Evolutionary conservation across 2,329 filamentous ascomycete genomes (phyloP).

Genomic region (Alternaria brassicicola): DNA sequence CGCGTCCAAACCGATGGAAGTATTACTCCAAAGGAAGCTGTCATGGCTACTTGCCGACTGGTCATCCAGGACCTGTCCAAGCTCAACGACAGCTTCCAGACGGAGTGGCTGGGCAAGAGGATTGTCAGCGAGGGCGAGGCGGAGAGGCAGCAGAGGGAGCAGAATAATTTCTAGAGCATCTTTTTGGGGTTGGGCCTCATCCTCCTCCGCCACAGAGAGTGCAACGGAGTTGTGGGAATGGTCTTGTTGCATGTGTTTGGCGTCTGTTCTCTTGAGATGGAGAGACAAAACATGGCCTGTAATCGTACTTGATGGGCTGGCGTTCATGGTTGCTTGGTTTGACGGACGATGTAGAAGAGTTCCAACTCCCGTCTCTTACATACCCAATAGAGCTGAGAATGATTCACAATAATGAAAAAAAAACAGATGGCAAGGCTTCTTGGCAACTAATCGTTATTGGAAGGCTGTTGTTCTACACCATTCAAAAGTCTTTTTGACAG

Average conservation of each 20-base stretch:
- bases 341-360: background rate
- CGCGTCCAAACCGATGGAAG: conserved; percentile 91
- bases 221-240: background rate
- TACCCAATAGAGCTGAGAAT: background rate
- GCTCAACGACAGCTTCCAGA: conserved; percentile 86
- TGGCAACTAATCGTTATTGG: background rate
- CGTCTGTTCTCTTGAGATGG: background rate
- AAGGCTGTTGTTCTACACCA: background rate
- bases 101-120: conserved; percentile 63
- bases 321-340: background rate
- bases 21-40: conserved; percentile 85
- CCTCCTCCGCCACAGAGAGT: background rate
- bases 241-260: background rate
- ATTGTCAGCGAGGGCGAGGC: conserved; percentile 46
- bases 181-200: no score
- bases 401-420: background rate
- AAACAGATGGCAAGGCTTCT: background rate
- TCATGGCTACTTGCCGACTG: conserved; percentile 80
- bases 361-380: background rate
- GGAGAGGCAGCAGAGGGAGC: conserved; percentile 40
- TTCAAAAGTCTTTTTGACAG: background rate
- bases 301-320: background rate
- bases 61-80: conserved; percentile 81
- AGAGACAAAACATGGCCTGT: background rate
- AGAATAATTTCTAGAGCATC: conserved; percentile 32